Conservation (phyloP, 208 protist species). For the Trypanosoma vivax region DNA sequence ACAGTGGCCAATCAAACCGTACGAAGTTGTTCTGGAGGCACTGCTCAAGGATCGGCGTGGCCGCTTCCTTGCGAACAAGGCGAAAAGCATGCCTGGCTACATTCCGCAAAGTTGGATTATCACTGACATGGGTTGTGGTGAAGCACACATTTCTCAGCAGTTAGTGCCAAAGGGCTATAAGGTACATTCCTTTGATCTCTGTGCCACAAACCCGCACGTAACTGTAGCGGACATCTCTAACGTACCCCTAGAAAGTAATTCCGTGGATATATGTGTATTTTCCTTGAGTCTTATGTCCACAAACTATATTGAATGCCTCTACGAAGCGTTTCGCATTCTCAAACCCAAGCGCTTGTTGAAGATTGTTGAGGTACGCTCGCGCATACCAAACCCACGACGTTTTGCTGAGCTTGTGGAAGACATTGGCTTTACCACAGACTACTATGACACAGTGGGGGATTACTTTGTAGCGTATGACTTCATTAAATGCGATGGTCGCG, state of each 20-base stretch:
- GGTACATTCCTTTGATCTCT: conserved; percentile 95
- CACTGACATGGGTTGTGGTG: conserved; percentile 94
- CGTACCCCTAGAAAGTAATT: conserved; percentile 69
- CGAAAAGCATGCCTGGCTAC: conserved; percentile 73
- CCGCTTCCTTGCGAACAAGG: conserved; percentile 70
- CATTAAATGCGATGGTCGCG: conserved; percentile 60
- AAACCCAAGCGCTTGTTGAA: conserved; percentile 84
- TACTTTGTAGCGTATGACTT: conserved; percentile 93
- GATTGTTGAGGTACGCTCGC: conserved; percentile 92
- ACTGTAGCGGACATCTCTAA: conserved; percentile 87
- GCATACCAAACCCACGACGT: conserved; percentile 61
- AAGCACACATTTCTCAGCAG: conserved; percentile 82
- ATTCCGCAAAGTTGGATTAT: conserved; percentile 83
- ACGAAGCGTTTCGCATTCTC: conserved; percentile 90
- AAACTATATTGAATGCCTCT: conserved; percentile 89
- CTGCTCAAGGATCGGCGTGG: conserved; percentile 73
- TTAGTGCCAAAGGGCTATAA: conserved; percentile 76
- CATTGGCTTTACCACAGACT: conserved; percentile 82
- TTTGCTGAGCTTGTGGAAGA: conserved; percentile 81
- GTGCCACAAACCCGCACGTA: conserved; percentile 66
- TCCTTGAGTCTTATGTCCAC: conserved; percentile 94
- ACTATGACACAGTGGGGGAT: conserved; percentile 77
- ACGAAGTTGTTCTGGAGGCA: conserved; percentile 79
- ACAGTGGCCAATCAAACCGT: conserved; percentile 92
- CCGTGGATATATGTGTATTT: conserved; percentile 91